Percentiles rank a stretch among this genome's conserved stretches.
These are phyloP conservation scores for Russula sp. DNA, from an alignment of 768 basidiomycete species.

Conservation along the genomic window DNA sequence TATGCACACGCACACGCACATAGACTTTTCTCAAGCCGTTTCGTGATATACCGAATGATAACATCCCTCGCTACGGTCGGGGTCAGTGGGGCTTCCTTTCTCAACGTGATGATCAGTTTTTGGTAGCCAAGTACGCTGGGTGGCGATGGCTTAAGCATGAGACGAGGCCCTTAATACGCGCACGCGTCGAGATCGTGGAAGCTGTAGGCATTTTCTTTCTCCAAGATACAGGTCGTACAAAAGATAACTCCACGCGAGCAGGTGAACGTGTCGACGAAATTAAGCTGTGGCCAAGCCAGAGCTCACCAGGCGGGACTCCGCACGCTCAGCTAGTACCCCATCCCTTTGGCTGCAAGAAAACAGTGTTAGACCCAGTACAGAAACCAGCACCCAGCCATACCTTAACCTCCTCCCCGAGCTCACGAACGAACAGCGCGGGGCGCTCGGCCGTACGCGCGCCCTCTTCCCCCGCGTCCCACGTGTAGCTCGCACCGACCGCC, in stretches of 20 bases:
- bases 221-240: background rate
- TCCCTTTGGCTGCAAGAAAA: conserved; percentile 9
- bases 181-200: background rate
- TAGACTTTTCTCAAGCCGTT: too few relatives aligned
- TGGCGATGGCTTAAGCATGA: background rate
- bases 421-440: conserved; percentile 56
- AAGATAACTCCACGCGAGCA: background rate
- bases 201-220: background rate
- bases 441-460: conserved; percentile 59
- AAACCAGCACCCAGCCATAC: conserved; percentile 30
- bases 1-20: too few relatives aligned
- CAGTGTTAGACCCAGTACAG: background rate
- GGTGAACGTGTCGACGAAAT: background rate
- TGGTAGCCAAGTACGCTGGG: too few relatives aligned
- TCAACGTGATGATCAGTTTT: too few relatives aligned
- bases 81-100: too few relatives aligned
- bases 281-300: too few relatives aligned
- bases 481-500: conserved; percentile 82
- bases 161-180: background rate
- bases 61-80: too few relatives aligned
- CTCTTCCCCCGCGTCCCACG: conserved; percentile 82
- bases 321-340: conserved; percentile 6
- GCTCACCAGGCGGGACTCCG: background rate
- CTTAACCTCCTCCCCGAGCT: conserved; percentile 74
- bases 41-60: too few relatives aligned